Base-by-base conservation (phyloP, 2,329 filamentous ascomycete species). In the Blastomyces percursus region DNA sequence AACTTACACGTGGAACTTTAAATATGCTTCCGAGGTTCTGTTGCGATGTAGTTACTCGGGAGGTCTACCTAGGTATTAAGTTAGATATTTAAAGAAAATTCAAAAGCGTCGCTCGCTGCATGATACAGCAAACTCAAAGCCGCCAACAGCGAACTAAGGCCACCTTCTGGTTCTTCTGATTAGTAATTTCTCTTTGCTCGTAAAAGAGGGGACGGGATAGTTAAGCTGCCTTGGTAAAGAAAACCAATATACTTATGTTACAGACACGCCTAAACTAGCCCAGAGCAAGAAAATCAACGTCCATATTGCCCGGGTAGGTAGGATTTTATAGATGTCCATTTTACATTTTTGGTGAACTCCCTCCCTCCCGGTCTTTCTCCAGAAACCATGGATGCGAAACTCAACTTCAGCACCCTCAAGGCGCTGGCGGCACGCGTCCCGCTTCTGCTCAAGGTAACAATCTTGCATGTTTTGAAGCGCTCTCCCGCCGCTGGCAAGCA, bases 401-500 rank as follows among this genome's bases (percentile, higher is more conserved):
- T 66, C 42, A 67, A 61, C 9, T 35, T 71, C 32, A 69, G 66
- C 21, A 64, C 77, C 24, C 59, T 78, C n/a, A 74, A 72, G 67
- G 70, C 73, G 54, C 61, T 79, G 21, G 59, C 79, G 4, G 65
- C 69, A 40, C 71, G 74, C 44, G 68, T 79, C 2, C 78, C 78
- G 1, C 63, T 80, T 52, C 67, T 80, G 52, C 61, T 79, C 27
- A 77, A 75, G 65, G 79, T 76, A 1, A 64, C 74, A 24, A 40
- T 79, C 44, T 69, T 76, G 24, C 77, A 79, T 70, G 67, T 70
- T 2, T 78, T 96, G 8, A 82, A 81, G 35, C 75, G 88, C 50
- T 91, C 91, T 0, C 81, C 86, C 42, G 86, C 85, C 8, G 84
- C 87, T 4, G 83, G 85, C 56, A 90, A 94, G 77, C 86, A 93